These are phyloP conservation scores for Carpinus fangiana DNA, from an alignment of 306 rosid species.

Conservation along the genomic window DNA sequence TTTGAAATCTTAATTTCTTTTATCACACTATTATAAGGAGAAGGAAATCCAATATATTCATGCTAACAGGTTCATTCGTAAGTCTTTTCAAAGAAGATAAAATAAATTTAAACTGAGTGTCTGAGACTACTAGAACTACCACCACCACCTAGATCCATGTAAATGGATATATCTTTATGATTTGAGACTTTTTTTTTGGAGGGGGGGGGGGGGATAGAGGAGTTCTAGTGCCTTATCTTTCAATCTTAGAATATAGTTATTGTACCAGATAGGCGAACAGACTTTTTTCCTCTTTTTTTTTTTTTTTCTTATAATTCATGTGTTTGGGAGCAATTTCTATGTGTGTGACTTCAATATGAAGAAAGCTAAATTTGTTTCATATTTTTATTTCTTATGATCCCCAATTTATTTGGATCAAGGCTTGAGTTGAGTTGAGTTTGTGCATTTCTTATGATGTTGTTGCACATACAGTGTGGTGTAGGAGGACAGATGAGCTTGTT, in stretches of 20 bases:
- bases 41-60: not conserved
- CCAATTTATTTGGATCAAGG: not conserved
- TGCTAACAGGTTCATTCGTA: not conserved
- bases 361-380: slow-evolving; percentile 4
- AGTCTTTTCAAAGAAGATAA: not conserved
- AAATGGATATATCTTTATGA: too few species aligned
- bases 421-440: not conserved
- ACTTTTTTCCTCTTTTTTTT: slow-evolving; percentile 9
- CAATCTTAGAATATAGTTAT: not conserved
- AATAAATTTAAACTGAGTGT: not conserved
- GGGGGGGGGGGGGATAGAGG: not conserved
- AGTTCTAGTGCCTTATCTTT: not conserved
- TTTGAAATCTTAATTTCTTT: slow-evolving; percentile 4
- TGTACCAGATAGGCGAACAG: not conserved
- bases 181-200: too few species aligned
- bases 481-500: slow-evolving; percentile 66
- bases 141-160: not conserved
- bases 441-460: not conserved
- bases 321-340: slow-evolving; percentile 16
- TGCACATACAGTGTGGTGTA: slow-evolving; percentile 60
- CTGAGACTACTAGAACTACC: not conserved
- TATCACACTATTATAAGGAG: not conserved
- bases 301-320: not conserved
- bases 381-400: slow-evolving; percentile 13
- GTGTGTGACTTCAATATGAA: not conserved